These are phyloP conservation scores for Beta corolliflora DNA, from an alignment of 179 eudicot species.

Conservation along the genomic window DNA sequence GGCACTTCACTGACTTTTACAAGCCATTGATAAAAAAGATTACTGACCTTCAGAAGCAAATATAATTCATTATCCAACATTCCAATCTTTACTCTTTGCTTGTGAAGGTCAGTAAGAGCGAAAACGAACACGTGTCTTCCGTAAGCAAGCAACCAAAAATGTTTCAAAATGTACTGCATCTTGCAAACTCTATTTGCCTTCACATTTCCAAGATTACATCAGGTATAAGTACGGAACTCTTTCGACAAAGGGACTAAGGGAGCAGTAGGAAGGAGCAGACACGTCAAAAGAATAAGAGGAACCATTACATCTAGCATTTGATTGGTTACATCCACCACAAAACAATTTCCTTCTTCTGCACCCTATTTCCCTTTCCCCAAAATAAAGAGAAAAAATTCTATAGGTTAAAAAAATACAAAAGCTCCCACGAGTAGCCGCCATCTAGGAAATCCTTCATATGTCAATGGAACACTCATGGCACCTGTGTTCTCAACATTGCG, in stretches of 20 bases:
- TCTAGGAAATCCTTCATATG: conserved; percentile 13
- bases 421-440: conserved; percentile 1
- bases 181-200: conserved; percentile 12
- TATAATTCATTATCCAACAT: too few species aligned
- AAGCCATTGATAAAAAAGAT: too few species aligned
- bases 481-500: neutral
- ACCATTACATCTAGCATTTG: conserved; percentile 27
- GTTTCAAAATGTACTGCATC: conserved; percentile 8
- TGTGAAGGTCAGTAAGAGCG: neutral
- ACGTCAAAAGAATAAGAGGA: conserved; percentile 7
- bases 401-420: conserved; percentile 25
- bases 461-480: conserved; percentile 10
- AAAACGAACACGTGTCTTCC: neutral
- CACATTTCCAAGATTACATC: conserved; percentile 21
- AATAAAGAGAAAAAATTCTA: neutral
- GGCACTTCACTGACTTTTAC: too few species aligned
- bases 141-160: neutral
- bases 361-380: conserved; percentile 26
- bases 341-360: conserved; percentile 28
- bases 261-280: conserved; percentile 21
- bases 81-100: too few species aligned
- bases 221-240: neutral
- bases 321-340: conserved; percentile 14
- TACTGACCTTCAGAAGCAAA: too few species aligned
- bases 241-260: neutral